Conservation (phyloP, 306 rosid genomes). For the Hylodesmum podocarpum region DNA sequence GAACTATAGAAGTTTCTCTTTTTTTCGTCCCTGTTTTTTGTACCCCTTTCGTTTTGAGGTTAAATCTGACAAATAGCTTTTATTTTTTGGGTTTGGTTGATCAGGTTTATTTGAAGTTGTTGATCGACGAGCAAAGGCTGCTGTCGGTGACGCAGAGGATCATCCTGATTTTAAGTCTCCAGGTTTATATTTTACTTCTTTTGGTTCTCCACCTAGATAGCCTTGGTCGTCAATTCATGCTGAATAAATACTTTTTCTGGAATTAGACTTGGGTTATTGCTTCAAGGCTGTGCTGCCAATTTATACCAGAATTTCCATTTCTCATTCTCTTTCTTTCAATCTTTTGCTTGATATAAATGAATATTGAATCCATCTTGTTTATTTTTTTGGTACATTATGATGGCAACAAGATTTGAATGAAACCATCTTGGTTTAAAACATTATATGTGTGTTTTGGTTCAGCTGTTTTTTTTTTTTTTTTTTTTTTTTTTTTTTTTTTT, state of each 20-base stretch:
- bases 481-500: neutral
- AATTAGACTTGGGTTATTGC: neutral
- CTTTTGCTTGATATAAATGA: neutral
- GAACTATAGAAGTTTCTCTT: slow-evolving; percentile 3
- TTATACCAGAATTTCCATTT: neutral
- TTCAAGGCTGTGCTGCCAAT: slow-evolving; percentile 13
- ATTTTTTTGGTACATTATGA: no score
- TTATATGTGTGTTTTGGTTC: neutral
- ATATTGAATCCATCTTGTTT: neutral
- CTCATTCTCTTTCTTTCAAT: neutral
- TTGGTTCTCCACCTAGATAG: neutral
- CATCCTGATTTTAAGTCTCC: slow-evolving; percentile 62
- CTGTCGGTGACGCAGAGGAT: slow-evolving; percentile 77
- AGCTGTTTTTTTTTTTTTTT: neutral
- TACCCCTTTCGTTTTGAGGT: slow-evolving; percentile 3
- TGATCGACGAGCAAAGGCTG: slow-evolving; percentile 93
- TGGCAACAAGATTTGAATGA: no score
- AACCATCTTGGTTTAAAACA: neutral
- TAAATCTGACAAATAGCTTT: neutral
- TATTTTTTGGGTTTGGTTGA: slow-evolving; percentile 16
- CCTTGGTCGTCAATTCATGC: neutral
- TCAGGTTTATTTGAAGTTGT: slow-evolving; percentile 88
- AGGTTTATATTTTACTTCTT: slow-evolving; percentile 53
- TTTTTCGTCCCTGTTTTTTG: neutral
- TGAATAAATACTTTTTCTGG: neutral